A percentile compares a stretch with the other conserved stretches of the same genome.
Evolutionary conservation across 2,329 filamentous ascomycete genomes (phyloP).

Genomic region (Talaromyces marneffei): DNA sequence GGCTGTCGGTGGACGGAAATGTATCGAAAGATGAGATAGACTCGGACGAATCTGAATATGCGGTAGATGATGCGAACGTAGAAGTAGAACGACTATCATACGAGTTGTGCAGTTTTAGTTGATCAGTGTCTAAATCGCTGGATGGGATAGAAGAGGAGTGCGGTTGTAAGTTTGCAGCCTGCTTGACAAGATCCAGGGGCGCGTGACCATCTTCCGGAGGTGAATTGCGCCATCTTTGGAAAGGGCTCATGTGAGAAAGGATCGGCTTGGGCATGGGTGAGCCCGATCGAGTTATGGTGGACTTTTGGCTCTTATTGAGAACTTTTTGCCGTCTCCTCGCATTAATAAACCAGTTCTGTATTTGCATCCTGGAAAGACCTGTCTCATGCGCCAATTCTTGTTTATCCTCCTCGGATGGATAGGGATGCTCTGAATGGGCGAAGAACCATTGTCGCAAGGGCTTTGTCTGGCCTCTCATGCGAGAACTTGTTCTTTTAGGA

Average conservation of each 20-base stretch:
- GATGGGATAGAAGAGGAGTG: slow-evolving; percentile 1
- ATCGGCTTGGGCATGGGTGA: slow-evolving; percentile 37
- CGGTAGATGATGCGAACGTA: slow-evolving; percentile 20
- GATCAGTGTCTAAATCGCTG: no score
- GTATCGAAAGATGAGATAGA: slow-evolving; percentile 28
- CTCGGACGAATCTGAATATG: slow-evolving; percentile 25
- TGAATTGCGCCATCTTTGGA: not conserved
- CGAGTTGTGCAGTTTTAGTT: not conserved
- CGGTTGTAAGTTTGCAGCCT: not conserved
- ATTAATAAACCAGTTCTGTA: slow-evolving; percentile 50
- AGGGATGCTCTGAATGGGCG: slow-evolving; percentile 43
- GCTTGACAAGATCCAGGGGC: not conserved
- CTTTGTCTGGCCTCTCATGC: slow-evolving; percentile 24
- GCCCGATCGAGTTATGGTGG: slow-evolving; percentile 28
- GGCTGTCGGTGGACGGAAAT: slow-evolving; percentile 11
- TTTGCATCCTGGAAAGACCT: slow-evolving; percentile 42
- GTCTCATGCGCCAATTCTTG: slow-evolving; percentile 36
- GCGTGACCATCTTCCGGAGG: not conserved
- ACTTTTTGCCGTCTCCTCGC: slow-evolving; percentile 45
- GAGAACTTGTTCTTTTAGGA: slow-evolving; percentile 18
- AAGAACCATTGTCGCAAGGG: slow-evolving; percentile 45
- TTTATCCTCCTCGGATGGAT: slow-evolving; percentile 47
- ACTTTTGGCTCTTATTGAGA: slow-evolving; percentile 23
- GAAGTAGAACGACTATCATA: slow-evolving; percentile 21
- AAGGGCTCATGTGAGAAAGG: slow-evolving; percentile 16